Percentiles rank a stretch among this genome's conserved stretches.
phyloP scores from a whole-genome alignment of 192 early-diverging fungal species.

The Backusella psychrophila region DNA sequence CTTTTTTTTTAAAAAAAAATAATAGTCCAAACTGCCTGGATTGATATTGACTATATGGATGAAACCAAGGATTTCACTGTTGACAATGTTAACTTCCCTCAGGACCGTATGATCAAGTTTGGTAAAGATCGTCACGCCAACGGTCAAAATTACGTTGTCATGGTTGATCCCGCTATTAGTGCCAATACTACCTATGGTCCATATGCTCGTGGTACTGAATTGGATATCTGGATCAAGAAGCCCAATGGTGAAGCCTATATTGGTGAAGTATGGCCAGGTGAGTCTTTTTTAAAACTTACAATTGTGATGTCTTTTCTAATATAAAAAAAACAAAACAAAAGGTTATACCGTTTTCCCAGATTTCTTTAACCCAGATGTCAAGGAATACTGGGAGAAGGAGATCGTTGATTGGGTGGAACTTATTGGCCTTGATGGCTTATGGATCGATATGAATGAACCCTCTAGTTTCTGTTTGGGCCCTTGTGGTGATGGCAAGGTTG shows the following conservation, averaged over 20 bases:
- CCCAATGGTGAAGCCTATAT: conserved; percentile 48
- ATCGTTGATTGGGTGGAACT: conserved; percentile 29
- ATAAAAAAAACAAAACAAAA: not conserved
- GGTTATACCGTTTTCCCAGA: conserved; percentile 68
- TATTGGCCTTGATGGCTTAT: conserved; percentile 37
- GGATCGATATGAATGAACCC: conserved; percentile 77
- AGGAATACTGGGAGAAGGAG: conserved; percentile 47
- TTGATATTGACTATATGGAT: conserved; percentile 77
- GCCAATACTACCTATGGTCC: conserved; percentile 44
- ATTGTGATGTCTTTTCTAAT: not conserved
- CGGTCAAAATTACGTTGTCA: conserved; percentile 59
- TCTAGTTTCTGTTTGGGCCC: conserved; percentile 62
- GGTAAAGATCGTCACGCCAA: conserved; percentile 41
- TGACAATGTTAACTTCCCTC: conserved; percentile 53
- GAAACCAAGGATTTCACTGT: conserved; percentile 57
- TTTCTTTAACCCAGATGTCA: conserved; percentile 54
- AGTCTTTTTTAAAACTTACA: not conserved
- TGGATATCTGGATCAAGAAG: conserved; percentile 59
- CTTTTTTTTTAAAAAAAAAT: not conserved
- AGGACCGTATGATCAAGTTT: conserved; percentile 44
- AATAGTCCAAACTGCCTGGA: conserved; percentile 42
- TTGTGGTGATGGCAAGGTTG: conserved; percentile 39
- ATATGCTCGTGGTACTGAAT: conserved; percentile 47
- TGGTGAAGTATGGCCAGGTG: conserved; percentile 44
- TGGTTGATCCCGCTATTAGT: conserved; percentile 66